These are phyloP conservation scores for Apiospora pterosperma DNA, from an alignment of 2,329 filamentous ascomycete genomes.

Conservation along the genomic window DNA sequence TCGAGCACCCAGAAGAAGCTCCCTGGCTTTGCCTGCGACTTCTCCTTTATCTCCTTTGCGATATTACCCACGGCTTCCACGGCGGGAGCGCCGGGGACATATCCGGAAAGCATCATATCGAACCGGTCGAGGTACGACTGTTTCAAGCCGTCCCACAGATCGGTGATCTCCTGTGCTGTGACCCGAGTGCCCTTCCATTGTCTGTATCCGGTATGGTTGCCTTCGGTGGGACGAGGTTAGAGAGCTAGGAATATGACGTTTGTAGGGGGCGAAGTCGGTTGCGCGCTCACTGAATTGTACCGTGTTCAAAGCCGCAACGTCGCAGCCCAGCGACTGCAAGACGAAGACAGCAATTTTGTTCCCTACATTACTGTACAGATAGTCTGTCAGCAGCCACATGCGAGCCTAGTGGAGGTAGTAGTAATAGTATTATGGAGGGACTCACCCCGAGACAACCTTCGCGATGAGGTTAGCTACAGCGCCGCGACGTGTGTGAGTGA, in stretches of 20 bases:
- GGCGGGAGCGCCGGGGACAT: slow-evolving; percentile 82
- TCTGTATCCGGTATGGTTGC: slow-evolving; percentile 91
- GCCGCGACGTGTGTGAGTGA: slow-evolving; percentile 13
- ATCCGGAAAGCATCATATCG: slow-evolving; percentile 91
- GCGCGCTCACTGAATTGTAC: slow-evolving; percentile 83
- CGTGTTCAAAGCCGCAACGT: slow-evolving; percentile 91
- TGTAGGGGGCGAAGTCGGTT: not conserved
- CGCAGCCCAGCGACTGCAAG: slow-evolving; percentile 89
- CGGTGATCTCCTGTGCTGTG: slow-evolving; percentile 75
- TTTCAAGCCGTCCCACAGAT: slow-evolving; percentile 80
- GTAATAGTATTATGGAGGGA: slow-evolving; percentile 16
- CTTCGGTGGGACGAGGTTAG: slow-evolving; percentile 40
- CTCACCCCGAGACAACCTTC: slow-evolving; percentile 74
- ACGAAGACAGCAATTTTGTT: slow-evolving; percentile 97
- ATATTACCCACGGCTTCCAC: slow-evolving; percentile 84
- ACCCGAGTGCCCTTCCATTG: slow-evolving; percentile 84
- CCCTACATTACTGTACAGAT: slow-evolving; percentile 74
- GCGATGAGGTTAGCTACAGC: slow-evolving; percentile 28
- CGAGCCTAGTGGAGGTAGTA: not conserved
- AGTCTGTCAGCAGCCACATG: slow-evolving; percentile 10
- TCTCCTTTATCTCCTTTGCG: slow-evolving; percentile 72
- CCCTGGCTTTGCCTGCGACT: slow-evolving; percentile 57
- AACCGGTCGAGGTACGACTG: slow-evolving; percentile 84
- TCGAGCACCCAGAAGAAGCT: slow-evolving; percentile 97
- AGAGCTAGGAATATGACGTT: not conserved